Conservation (phyloP, 2,329 filamentous ascomycete genomes). For the Diaporthe sp. region DNA sequence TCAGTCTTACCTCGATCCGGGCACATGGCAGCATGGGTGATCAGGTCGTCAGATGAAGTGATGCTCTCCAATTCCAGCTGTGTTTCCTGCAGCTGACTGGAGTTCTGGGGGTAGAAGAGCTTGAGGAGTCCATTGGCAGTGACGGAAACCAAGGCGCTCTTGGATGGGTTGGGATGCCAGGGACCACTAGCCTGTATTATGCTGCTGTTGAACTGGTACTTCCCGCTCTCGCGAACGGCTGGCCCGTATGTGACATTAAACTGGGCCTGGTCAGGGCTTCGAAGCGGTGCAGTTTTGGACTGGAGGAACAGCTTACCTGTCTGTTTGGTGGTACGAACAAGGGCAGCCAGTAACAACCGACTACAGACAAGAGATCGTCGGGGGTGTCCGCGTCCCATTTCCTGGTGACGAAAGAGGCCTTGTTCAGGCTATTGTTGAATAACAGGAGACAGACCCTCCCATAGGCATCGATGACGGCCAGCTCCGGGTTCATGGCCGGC, state of each 20-base stretch:
- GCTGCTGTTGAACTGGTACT: slow-evolving; percentile 79
- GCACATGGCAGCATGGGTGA: slow-evolving; percentile 83
- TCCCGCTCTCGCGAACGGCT: slow-evolving; percentile 71
- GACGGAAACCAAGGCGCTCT: slow-evolving; percentile 82
- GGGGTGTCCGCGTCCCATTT: slow-evolving; percentile 76
- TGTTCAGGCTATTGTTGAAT: slow-evolving; percentile 80
- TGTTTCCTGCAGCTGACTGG: slow-evolving; percentile 79
- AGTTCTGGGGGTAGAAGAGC: slow-evolving; percentile 83
- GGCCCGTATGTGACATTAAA: slow-evolving; percentile 70
- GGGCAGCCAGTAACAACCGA: slow-evolving; percentile 90
- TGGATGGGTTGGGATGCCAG: slow-evolving; percentile 78
- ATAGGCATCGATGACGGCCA: slow-evolving; percentile 85
- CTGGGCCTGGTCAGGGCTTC: slow-evolving; percentile 46
- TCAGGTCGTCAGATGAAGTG: slow-evolving; percentile 78
- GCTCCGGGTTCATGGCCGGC: slow-evolving; percentile 77
- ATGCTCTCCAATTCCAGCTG: slow-evolving; percentile 82
- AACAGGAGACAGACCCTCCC: slow-evolving; percentile 84
- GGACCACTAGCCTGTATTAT: slow-evolving; percentile 78
- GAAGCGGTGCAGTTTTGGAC: not conserved
- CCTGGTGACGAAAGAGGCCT: slow-evolving; percentile 70
- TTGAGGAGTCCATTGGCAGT: slow-evolving; percentile 81
- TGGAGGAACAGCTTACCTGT: slow-evolving; percentile 51
- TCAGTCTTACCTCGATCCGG: slow-evolving; percentile 77
- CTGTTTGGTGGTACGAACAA: slow-evolving; percentile 60
- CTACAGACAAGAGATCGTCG: slow-evolving; percentile 82